phyloP scores from a whole-genome alignment of 164 flowering plant genomes.

The Kalanchoe fedtschenkoi region DNA sequence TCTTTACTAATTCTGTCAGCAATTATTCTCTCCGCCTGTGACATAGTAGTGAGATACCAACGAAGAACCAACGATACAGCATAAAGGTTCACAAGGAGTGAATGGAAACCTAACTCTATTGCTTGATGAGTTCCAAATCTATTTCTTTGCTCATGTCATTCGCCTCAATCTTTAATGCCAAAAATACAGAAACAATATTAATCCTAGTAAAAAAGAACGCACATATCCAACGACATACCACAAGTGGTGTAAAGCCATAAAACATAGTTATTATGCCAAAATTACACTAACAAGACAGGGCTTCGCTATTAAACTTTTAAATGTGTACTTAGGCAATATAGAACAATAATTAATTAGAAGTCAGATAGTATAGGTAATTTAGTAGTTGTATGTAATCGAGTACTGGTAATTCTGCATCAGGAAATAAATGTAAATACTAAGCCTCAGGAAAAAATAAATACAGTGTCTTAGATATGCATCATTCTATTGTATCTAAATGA shows the following conservation, averaged over 20 bases:
- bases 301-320: too few relatives aligned
- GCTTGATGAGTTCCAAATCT: conserved; percentile 94
- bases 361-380: too few relatives aligned
- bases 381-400: too few relatives aligned
- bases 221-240: not conserved
- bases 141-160: conserved; percentile 98
- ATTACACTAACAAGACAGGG: not conserved
- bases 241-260: not conserved
- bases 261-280: not conserved
- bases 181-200: not conserved
- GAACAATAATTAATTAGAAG: too few relatives aligned
- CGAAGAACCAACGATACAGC: not conserved
- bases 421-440: too few relatives aligned
- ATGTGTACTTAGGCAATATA: too few relatives aligned
- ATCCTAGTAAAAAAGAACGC: not conserved
- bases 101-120: conserved; percentile 71
- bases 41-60: conserved; percentile 10
- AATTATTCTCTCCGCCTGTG: conserved; percentile 86
- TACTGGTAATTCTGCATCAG: too few relatives aligned
- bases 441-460: too few relatives aligned
- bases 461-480: too few relatives aligned
- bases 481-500: too few relatives aligned
- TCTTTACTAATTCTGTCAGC: conserved; percentile 68
- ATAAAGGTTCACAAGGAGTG: not conserved
- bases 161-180: conserved; percentile 64